Conservation (phyloP, 306 rosid species). For the Coriaria nepalensis region DNA sequence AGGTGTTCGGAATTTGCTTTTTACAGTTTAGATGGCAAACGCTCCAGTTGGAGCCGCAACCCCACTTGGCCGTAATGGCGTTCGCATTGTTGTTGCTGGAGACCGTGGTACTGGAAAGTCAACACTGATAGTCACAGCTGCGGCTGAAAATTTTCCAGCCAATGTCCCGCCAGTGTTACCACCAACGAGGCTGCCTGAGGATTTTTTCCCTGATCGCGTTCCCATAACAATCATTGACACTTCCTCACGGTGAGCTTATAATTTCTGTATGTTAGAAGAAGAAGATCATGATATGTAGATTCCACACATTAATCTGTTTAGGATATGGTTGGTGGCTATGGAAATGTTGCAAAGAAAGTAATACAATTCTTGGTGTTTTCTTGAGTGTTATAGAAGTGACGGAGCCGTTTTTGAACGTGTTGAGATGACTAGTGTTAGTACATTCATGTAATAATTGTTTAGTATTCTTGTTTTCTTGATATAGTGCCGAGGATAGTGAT, state of each 20-base stretch:
- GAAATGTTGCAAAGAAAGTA: too few relatives aligned
- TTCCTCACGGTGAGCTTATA: conserved; percentile 94
- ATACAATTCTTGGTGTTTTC: too few relatives aligned
- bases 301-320: too few relatives aligned
- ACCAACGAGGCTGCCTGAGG: conserved; percentile 75
- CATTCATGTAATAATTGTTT: too few relatives aligned
- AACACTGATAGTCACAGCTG: conserved; percentile 77
- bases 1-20: conserved; percentile 17
- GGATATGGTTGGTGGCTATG: too few relatives aligned
- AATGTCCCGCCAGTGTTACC: conserved; percentile 76
- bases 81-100: conserved; percentile 88
- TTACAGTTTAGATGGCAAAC: conserved; percentile 52
- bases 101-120: conserved; percentile 87
- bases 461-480: conserved; percentile 12
- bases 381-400: too few relatives aligned
- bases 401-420: too few relatives aligned
- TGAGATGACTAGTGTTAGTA: too few relatives aligned
- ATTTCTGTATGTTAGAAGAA: too few relatives aligned
- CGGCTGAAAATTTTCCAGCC: conserved; percentile 59
- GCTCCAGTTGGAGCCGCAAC: conserved; percentile 35
- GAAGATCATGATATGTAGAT: too few relatives aligned
- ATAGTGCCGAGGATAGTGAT: conserved; percentile 59
- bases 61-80: conserved; percentile 41
- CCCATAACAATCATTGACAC: conserved; percentile 87
- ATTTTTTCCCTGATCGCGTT: conserved; percentile 79